Conservation (phyloP, 192 early-diverging fungal genomes). For the Obelidium mucronatum region DNA sequence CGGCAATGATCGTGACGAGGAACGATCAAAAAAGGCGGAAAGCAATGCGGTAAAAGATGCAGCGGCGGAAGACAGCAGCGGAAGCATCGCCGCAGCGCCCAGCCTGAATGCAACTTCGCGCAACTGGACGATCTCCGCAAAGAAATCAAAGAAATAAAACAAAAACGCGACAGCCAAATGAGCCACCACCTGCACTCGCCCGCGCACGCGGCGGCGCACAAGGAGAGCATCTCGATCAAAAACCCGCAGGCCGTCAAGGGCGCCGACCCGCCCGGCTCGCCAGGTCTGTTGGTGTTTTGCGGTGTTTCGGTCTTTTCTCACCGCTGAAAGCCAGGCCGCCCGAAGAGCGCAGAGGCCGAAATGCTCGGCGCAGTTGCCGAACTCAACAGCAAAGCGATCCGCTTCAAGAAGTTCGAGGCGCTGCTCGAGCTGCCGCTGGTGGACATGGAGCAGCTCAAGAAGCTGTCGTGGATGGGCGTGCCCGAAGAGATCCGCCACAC, state of each 20-base stretch:
- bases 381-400: constrained; percentile 59
- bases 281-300: not conserved
- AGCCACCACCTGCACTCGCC: not conserved
- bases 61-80: too few species aligned
- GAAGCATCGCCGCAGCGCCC: too few species aligned
- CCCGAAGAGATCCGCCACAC: constrained; percentile 84
- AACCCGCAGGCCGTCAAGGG: constrained; percentile 12
- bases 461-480: constrained; percentile 93
- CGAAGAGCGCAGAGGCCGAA: constrained; percentile 23
- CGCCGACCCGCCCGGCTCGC: not conserved
- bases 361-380: constrained; percentile 62
- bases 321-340: not conserved
- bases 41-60: too few species aligned
- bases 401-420: constrained; percentile 64
- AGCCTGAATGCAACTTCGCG: too few species aligned
- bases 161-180: too few species aligned
- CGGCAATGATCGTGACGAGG: too few species aligned
- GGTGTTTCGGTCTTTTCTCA: not conserved
- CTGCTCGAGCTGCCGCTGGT: constrained; percentile 65
- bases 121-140: too few species aligned
- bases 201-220: not conserved
- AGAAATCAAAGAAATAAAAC: too few species aligned
- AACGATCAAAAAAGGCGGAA: too few species aligned
- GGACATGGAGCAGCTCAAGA: constrained; percentile 71
- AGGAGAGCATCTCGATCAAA: constrained; percentile 1